Percentiles rank a stretch among this genome's conserved stretches.
phyloP scores from a whole-genome alignment of 2,329 filamentous ascomycete species.

The Westerdykella sp. region DNA sequence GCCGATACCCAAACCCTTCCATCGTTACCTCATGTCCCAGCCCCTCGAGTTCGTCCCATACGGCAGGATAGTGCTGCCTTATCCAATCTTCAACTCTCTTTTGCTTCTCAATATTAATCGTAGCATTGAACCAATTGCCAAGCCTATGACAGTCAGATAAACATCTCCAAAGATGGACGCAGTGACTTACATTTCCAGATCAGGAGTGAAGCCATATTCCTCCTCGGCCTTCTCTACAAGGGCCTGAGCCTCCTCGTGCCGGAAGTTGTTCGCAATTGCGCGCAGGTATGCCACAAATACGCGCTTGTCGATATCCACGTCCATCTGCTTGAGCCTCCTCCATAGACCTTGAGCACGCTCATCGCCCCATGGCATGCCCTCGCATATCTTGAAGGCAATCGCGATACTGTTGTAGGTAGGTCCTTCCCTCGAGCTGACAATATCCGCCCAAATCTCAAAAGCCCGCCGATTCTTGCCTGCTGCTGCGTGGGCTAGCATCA shows the following conservation, averaged over 20 bases:
- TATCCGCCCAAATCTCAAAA: constrained; percentile 75
- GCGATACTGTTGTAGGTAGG: constrained; percentile 75
- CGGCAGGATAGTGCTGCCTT: constrained; percentile 56
- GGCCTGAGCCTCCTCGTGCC: constrained; percentile 60
- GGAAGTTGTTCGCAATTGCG: constrained; percentile 66
- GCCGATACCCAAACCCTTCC: constrained; percentile 33
- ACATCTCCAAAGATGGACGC: not conserved
- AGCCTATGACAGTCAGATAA: constrained; percentile 46
- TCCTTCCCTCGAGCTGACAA: constrained; percentile 76
- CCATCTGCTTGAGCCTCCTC: constrained; percentile 64
- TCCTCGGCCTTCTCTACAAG: constrained; percentile 62
- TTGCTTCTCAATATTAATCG: constrained; percentile 61
- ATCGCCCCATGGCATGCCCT: constrained; percentile 49
- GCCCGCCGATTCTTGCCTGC: constrained; percentile 61
- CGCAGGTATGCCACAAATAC: constrained; percentile 74
- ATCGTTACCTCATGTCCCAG: constrained; percentile 39
- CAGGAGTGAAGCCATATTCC: constrained; percentile 61
- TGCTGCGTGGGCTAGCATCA: constrained; percentile 79
- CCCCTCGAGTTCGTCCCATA: constrained; percentile 62
- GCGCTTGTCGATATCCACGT: constrained; percentile 66
- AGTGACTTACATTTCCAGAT: constrained; percentile 61
- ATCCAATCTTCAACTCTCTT: constrained; percentile 69
- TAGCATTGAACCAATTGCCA: constrained; percentile 68
- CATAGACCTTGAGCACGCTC: constrained; percentile 54
- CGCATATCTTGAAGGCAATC: constrained; percentile 74